phyloP scores from a whole-genome alignment of 306 rosid genomes.

The Mimosa pudica region DNA sequence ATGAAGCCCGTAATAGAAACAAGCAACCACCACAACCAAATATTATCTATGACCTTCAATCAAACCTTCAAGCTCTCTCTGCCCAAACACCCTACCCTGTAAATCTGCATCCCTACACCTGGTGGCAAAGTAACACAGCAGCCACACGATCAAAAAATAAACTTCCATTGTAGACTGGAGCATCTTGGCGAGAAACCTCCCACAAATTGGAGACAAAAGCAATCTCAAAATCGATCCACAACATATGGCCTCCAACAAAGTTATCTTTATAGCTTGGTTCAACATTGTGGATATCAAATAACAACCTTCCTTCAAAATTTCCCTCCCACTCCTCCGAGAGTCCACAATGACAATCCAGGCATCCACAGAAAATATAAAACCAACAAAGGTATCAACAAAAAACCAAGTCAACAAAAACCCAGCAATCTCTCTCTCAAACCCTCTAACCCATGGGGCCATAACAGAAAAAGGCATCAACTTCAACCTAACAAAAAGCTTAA shows the following conservation, averaged over 20 bases:
- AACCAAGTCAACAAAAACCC: constrained; percentile 84
- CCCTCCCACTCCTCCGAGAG: constrained; percentile 82
- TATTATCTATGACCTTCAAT: constrained; percentile 74
- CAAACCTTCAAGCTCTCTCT: constrained; percentile 71
- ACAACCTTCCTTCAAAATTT: constrained; percentile 90
- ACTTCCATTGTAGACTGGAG: constrained; percentile 90
- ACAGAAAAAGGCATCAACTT: constrained; percentile 96
- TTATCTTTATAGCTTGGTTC: constrained; percentile 71
- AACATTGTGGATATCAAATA: constrained; percentile 78
- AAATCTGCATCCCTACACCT: constrained; percentile 71
- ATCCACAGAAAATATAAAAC: constrained; percentile 80
- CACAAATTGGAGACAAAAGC: constrained; percentile 53
- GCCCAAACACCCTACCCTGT: constrained; percentile 72
- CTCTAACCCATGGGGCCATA: constrained; percentile 86
- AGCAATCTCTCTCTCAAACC: constrained; percentile 81
- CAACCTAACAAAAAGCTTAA: constrained; percentile 90
- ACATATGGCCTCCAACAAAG: constrained; percentile 73
- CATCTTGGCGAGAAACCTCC: constrained; percentile 63
- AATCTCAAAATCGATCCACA: constrained; percentile 76
- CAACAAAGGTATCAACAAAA: constrained; percentile 71
- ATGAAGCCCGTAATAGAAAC: constrained; percentile 44
- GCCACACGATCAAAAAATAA: constrained; percentile 93
- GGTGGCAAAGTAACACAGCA: constrained; percentile 73
- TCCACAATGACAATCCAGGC: constrained; percentile 96
- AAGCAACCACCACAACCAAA: constrained; percentile 25